Conservation (phyloP, 192 early-diverging fungal species). For the Chytriomyces sp. region DNA sequence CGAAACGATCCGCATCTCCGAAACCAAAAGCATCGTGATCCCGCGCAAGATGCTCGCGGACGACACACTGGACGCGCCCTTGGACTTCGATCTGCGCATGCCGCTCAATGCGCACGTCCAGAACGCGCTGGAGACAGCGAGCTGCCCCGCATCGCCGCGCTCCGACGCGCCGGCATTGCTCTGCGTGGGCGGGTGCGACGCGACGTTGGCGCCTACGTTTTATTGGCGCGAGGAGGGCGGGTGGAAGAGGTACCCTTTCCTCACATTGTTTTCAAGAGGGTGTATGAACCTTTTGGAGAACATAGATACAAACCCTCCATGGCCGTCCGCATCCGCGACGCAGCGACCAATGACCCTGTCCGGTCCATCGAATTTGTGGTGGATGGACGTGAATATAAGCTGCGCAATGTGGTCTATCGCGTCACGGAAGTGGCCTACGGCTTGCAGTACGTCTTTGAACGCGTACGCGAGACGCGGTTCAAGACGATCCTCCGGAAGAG, state of each 20-base stretch:
- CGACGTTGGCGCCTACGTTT: neutral
- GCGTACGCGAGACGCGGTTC: neutral
- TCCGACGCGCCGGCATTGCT: neutral
- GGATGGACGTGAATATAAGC: neutral
- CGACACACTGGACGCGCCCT: no score
- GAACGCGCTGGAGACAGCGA: neutral
- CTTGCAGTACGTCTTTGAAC: neutral
- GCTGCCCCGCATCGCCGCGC: neutral
- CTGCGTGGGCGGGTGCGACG: neutral
- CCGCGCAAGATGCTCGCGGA: no score
- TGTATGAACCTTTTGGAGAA: no score
- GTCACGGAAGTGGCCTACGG: neutral
- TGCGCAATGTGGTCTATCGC: neutral
- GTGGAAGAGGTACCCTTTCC: no score
- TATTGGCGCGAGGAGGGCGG: neutral
- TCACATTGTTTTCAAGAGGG: no score
- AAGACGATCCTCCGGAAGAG: neutral
- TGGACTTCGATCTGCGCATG: neutral
- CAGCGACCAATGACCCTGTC: neutral
- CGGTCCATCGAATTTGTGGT: neutral
- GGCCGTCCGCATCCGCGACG: neutral
- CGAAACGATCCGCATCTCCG: neutral
- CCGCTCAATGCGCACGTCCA: neutral
- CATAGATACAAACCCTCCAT: neutral
- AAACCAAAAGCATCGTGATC: neutral